phyloP scores from a whole-genome alignment of 352 stramenopile genomes.

The Hyphochytrium catenoides region DNA sequence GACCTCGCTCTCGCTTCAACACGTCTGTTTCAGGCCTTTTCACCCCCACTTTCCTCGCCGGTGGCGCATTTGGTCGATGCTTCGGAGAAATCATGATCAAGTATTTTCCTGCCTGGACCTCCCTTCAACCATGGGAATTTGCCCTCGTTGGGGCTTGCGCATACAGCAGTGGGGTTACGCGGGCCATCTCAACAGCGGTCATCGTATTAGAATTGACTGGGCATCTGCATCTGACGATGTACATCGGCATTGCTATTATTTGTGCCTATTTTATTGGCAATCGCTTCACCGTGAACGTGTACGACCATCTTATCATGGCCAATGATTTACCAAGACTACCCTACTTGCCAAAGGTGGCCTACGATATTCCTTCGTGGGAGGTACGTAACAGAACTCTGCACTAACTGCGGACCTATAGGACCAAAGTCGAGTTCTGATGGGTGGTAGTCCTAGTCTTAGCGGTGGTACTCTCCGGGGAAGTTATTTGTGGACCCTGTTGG shows the following conservation, averaged over 20 bases:
- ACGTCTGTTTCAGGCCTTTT: too few species aligned
- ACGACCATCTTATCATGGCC: slow-evolving; percentile 63
- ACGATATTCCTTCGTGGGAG: slow-evolving; percentile 52
- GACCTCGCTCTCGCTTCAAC: too few species aligned
- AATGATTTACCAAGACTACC: slow-evolving; percentile 40
- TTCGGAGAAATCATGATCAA: slow-evolving; percentile 38
- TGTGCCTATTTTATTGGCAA: slow-evolving; percentile 68
- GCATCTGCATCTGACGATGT: slow-evolving; percentile 36
- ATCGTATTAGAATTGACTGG: slow-evolving; percentile 82
- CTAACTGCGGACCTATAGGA: too few species aligned
- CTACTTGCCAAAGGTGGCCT: slow-evolving; percentile 51
- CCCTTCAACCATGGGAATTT: slow-evolving; percentile 70
- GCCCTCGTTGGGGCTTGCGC: slow-evolving; percentile 70
- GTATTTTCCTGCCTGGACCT: slow-evolving; percentile 24
- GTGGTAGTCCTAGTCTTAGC: too few species aligned
- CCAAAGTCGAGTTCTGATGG: too few species aligned
- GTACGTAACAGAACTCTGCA: too few species aligned
- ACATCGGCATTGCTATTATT: slow-evolving; percentile 59
- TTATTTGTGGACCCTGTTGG: too few species aligned
- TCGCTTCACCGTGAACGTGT: slow-evolving; percentile 68
- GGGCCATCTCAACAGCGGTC: slow-evolving; percentile 68
- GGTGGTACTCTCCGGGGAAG: too few species aligned
- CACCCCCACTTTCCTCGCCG: slow-evolving; percentile 55
- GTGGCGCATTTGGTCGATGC: slow-evolving; percentile 48
- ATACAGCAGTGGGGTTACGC: slow-evolving; percentile 70